Evolutionary conservation across 805 yeast genomes (phyloP).

Genomic region (Metschnikowia koreensis): DNA sequence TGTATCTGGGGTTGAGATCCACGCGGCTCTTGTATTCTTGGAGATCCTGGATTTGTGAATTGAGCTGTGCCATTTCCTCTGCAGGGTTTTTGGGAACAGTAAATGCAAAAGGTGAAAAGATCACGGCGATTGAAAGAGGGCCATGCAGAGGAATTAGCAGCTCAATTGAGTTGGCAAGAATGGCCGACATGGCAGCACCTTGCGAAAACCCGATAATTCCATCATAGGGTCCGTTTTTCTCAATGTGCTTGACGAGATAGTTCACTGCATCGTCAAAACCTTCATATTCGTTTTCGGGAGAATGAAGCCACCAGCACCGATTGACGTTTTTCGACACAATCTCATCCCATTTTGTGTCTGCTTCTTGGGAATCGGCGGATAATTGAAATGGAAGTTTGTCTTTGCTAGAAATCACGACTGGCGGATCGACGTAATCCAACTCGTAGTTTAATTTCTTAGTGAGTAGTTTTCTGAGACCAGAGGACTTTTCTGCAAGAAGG

Average conservation of each 20-base stretch:
- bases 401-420: conserved; percentile 22
- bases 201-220: conserved; percentile 45
- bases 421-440: conserved; percentile 37
- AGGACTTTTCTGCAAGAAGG: conserved; percentile 32
- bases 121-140: conserved; percentile 26
- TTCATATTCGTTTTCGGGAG: conserved; percentile 20
- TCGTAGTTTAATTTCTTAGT: conserved; percentile 26
- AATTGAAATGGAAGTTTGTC: conserved; percentile 31
- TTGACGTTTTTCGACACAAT: conserved; percentile 29
- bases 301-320: conserved; percentile 38
- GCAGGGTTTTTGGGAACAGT: conserved; percentile 22
- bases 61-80: conserved; percentile 18
- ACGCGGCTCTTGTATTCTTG: conserved; percentile 22
- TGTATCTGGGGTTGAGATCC: conserved; percentile 20
- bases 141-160: conserved; percentile 25
- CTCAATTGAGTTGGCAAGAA: conserved; percentile 25
- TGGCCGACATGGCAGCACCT: conserved; percentile 41
- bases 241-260: conserved; percentile 27
- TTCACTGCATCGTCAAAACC: conserved; percentile 31
- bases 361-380: conserved; percentile 27
- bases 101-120: conserved; percentile 38
- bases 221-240: conserved; percentile 39
- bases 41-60: conserved; percentile 23
- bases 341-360: conserved; percentile 28
- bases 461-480: conserved; percentile 30